A percentile compares a stretch with the other conserved stretches of the same genome.
These are phyloP conservation scores for Peribolospora kevripleyi DNA, from an alignment of 768 basidiomycete genomes.

Conservation along the genomic window DNA sequence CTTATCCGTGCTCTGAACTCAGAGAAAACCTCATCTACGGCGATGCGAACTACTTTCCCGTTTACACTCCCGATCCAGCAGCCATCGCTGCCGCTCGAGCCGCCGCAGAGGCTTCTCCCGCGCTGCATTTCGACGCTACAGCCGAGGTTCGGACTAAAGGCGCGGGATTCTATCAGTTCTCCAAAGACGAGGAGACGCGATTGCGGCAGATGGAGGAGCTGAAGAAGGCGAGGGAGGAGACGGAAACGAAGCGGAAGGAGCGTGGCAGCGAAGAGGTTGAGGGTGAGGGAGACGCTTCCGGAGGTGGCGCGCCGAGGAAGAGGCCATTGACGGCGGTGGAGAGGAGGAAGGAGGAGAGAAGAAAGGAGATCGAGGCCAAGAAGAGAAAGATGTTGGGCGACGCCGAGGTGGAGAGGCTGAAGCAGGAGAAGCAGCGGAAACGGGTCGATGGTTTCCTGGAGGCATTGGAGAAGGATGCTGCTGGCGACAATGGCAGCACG, in stretches of 20 bases:
- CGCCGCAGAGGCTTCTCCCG: conserved; percentile 47
- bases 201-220: conserved; percentile 62
- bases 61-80: conserved; percentile 63
- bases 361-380: neutral
- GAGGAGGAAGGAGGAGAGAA: neutral
- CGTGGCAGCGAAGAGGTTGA: conserved; percentile 14
- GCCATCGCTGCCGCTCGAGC: conserved; percentile 46
- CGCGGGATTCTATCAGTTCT: conserved; percentile 81
- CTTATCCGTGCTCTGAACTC: neutral
- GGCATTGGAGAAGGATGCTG: too few relatives aligned
- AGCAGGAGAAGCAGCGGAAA: too few relatives aligned
- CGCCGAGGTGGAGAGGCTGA: too few relatives aligned
- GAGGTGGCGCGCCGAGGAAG: neutral
- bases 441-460: too few relatives aligned
- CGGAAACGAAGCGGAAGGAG: conserved; percentile 36
- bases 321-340: neutral
- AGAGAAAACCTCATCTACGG: conserved; percentile 13
- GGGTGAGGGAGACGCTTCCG: too few relatives aligned
- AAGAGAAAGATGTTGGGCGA: too few relatives aligned
- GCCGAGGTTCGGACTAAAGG: conserved; percentile 66
- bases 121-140: conserved; percentile 56
- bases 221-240: conserved; percentile 40
- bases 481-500: too few relatives aligned
- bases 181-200: conserved; percentile 55
- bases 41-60: conserved; percentile 44